phyloP scores from a whole-genome alignment of 2,329 filamentous ascomycete species.

The Trichoderma afroharzianum region DNA sequence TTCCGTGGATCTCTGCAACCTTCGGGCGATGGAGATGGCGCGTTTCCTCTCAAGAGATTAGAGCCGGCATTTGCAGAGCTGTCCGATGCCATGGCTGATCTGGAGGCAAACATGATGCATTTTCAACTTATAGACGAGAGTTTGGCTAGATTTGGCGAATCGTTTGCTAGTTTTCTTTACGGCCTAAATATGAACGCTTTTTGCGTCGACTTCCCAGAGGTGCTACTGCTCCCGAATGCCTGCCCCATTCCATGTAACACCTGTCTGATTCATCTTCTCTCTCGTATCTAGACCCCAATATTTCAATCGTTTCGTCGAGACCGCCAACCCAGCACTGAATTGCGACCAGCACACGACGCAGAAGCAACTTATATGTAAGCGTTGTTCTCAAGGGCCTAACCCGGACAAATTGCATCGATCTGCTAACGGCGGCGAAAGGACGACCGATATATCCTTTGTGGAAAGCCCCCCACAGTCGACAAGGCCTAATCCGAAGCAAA shows the following conservation, averaged over 20 bases:
- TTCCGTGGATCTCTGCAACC: conserved; percentile 68
- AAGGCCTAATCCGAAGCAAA: conserved; percentile 46
- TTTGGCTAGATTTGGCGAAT: conserved; percentile 87
- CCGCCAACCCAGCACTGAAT: conserved; percentile 38
- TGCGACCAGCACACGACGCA: conserved; percentile 41
- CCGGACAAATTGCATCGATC: neutral
- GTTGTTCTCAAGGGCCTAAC: neutral
- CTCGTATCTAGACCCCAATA: conserved; percentile 63
- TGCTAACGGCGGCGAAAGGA: conserved; percentile 49
- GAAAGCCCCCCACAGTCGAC: conserved; percentile 69
- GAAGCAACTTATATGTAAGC: conserved; percentile 84
- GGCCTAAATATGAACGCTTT: conserved; percentile 99
- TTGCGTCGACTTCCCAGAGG: conserved; percentile 96
- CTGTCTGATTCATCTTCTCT: neutral
- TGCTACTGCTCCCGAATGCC: conserved; percentile 31
- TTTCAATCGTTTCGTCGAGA: conserved; percentile 74
- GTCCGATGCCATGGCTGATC: conserved; percentile 87
- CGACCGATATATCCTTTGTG: conserved; percentile 86
- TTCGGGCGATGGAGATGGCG: conserved; percentile 42
- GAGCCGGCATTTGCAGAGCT: conserved; percentile 92
- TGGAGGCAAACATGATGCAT: conserved; percentile 97
- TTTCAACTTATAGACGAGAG: conserved; percentile 92
- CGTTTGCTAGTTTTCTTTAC: conserved; percentile 92
- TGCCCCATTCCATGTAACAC: neutral
- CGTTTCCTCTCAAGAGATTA: conserved; percentile 73